Base-by-base conservation (phyloP, 139 green algal species). In the Nannochloris sp. region DNA sequence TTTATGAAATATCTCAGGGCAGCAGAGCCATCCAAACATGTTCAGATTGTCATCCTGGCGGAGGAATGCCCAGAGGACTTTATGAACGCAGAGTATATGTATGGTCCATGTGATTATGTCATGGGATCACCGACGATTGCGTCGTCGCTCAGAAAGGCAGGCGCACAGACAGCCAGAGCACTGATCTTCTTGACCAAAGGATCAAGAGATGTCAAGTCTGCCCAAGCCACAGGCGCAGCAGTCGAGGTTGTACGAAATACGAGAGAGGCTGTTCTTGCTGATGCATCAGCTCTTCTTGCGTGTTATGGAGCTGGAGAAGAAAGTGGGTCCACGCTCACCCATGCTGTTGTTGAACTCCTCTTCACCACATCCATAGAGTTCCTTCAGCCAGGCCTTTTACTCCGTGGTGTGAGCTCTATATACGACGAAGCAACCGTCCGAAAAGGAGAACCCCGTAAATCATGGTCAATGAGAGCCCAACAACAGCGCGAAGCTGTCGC, bases 371-470 rank as follows among this genome's bases (percentile, higher is more conserved):
- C 57, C 25, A 73, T 78, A 4, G 71, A 78, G 61, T 94, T 92
- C 67, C 75, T 94, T 50, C 85, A 94, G 68, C 82, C 87, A 2
- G 87, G 85, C 21, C 63, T 92, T 60, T 75, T 93, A 53, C 80
- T 93, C 19, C 70, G 87, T 61, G 84, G 67, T 16, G 61, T 78
- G 10, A 71, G 57, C 44, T 50, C 61, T 54, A 11, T 72, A 25
- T 69, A 70, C 37, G 66, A 68, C 23, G 60, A 62, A 25, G 37
- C 23, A 23, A 66, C 34, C 48, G 48, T 40, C 37, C 44, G 48
- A 46, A 46, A 15, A 44, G 66, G 71, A 29, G 44, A 62, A 57
- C 78, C 78, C 8, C 63, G 75, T 53, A 78, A 78, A 65, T 80
- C 66, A 36, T 86, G 79, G 81, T 43, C 72, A 40, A 75, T 84